Evolutionary conservation across 2,329 filamentous ascomycete genomes (phyloP).

Genomic region (Westerdykella ornata): DNA sequence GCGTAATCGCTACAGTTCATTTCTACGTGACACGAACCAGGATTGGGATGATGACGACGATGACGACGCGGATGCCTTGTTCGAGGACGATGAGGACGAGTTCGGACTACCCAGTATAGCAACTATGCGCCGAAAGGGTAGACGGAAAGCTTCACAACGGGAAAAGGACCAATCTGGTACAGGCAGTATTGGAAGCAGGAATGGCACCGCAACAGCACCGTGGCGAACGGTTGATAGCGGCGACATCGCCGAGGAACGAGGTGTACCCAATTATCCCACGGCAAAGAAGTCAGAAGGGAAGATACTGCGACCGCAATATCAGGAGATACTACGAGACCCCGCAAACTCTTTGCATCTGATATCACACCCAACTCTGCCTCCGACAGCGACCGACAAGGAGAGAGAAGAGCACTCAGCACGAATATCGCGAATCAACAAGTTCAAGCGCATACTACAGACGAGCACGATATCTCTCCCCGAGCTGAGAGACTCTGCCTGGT

Average conservation of each 20-base stretch:
- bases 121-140: constrained; percentile 72
- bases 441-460: constrained; percentile 89
- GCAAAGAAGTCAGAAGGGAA: constrained; percentile 89
- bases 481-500: constrained; percentile 82
- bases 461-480: constrained; percentile 83
- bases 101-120: constrained; percentile 90
- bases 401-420: constrained; percentile 78
- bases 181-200: constrained; percentile 8
- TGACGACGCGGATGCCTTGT: constrained; percentile 63
- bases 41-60: constrained; percentile 72
- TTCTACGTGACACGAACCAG: constrained; percentile 73
- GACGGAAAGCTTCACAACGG: constrained; percentile 41
- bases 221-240: constrained; percentile 71
- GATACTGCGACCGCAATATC: constrained; percentile 93
- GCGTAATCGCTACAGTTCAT: constrained; percentile 69
- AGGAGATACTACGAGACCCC: constrained; percentile 80
- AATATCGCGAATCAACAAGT: constrained; percentile 94
- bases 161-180: constrained; percentile 41
- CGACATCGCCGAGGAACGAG: constrained; percentile 88
- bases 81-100: constrained; percentile 88
- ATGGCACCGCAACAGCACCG: constrained; percentile 9
- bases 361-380: constrained; percentile 68
- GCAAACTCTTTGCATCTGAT: constrained; percentile 94
- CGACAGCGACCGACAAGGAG: constrained; percentile 73
- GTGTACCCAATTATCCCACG: constrained; percentile 73